These are phyloP conservation scores for Aspergillus neotritici DNA, from an alignment of 2,329 filamentous ascomycete species.

Conservation along the genomic window DNA sequence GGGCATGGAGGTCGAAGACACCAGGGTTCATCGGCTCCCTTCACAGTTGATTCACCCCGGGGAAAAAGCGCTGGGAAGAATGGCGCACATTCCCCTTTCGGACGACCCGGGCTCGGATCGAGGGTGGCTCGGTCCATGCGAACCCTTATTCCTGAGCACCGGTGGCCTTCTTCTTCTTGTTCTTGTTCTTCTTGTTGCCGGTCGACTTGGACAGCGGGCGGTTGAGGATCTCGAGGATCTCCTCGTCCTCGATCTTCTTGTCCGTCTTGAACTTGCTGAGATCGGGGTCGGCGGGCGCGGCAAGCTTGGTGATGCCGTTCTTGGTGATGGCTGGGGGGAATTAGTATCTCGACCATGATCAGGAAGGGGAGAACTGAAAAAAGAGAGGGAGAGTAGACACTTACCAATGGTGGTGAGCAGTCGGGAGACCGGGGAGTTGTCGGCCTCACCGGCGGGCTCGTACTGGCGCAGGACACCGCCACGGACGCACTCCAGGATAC, in stretches of 20 bases:
- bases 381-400: too few species aligned
- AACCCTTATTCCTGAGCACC: conserved; percentile 40
- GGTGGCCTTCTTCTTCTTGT: conserved; percentile 73
- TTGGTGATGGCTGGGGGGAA: conserved; percentile 75
- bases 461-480: conserved; percentile 91
- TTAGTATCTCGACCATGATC: conserved; percentile 6
- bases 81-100: conserved; percentile 12
- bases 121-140: conserved; percentile 10
- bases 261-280: conserved; percentile 81
- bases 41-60: not conserved
- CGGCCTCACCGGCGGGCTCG: conserved; percentile 92
- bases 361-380: not conserved
- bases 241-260: conserved; percentile 96
- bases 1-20: not conserved
- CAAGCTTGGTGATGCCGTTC: conserved; percentile 86
- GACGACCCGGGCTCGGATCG: conserved; percentile 12
- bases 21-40: conserved; percentile 4
- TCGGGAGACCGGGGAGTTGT: conserved; percentile 75
- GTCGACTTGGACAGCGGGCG: conserved; percentile 65
- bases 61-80: conserved; percentile 12
- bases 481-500: conserved; percentile 92
- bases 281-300: conserved; percentile 69
- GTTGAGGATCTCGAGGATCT: conserved; percentile 90
- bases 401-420: conserved; percentile 88
- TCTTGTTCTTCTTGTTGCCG: conserved; percentile 74